Percentiles rank a stretch among this genome's conserved stretches.
These are phyloP conservation scores for Pseudocercospora musae DNA, from an alignment of 2,329 filamentous ascomycete species.

Conservation along the genomic window DNA sequence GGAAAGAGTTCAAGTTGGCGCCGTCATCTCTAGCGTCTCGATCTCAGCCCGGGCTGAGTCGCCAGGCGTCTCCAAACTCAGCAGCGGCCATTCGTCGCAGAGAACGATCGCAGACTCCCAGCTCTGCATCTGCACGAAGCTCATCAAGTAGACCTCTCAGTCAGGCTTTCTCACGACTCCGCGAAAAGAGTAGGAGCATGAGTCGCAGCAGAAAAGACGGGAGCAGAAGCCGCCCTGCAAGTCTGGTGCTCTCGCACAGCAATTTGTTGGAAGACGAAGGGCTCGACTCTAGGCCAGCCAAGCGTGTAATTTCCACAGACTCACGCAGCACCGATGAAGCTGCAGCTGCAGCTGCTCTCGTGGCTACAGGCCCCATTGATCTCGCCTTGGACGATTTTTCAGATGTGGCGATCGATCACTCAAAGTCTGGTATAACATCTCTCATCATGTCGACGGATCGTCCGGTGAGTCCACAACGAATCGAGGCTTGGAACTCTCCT, in stretches of 20 bases:
- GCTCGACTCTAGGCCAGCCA: not conserved
- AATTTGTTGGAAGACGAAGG: slow-evolving; percentile 13
- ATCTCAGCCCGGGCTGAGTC: not conserved
- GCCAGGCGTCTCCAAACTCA: not conserved
- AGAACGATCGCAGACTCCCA: slow-evolving; percentile 11
- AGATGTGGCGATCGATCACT: slow-evolving; percentile 15
- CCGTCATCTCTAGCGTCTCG: not conserved
- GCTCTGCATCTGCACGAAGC: not conserved
- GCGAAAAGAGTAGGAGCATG: slow-evolving; percentile 15
- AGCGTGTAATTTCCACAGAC: not conserved
- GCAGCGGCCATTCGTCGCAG: not conserved
- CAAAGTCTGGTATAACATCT: not conserved
- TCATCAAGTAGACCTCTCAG: slow-evolving; percentile 17
- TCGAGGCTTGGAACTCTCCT: slow-evolving; percentile 28
- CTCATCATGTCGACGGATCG: not conserved
- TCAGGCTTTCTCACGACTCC: slow-evolving; percentile 17
- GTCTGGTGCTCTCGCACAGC: slow-evolving; percentile 13
- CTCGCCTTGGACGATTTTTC: slow-evolving; percentile 15
- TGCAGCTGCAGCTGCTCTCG: not conserved
- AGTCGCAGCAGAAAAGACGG: slow-evolving; percentile 12
- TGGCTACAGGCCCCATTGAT: not conserved
- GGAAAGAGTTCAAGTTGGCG: not conserved
- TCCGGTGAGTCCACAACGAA: slow-evolving; percentile 9
- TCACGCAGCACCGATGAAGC: not conserved
- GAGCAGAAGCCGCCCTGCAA: slow-evolving; percentile 19